Evolutionary conservation across 306 rosid species (phyloP).

Genomic region (Sechiopsis laciniata): DNA sequence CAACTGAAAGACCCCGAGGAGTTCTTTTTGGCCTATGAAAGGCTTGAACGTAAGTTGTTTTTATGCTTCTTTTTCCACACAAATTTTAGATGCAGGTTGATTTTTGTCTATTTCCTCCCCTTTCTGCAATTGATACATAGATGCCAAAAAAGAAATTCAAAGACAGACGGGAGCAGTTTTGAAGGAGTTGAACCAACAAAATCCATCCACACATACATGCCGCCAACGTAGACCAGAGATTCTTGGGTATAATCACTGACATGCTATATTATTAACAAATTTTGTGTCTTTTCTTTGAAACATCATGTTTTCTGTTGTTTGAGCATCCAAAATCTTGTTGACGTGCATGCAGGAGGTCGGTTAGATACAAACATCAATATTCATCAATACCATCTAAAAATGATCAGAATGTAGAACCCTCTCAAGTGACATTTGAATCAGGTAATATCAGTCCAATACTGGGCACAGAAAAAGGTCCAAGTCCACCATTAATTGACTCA

Average conservation of each 20-base stretch:
- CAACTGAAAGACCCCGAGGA: slow-evolving; percentile 53
- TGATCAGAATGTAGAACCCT: slow-evolving; percentile 31
- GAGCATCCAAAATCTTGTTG: slow-evolving; percentile 27
- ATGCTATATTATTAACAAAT: slow-evolving; percentile 15
- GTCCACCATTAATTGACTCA: slow-evolving; percentile 26
- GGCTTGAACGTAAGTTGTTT: slow-evolving; percentile 51
- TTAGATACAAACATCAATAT: slow-evolving; percentile 55
- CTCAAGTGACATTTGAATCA: slow-evolving; percentile 46
- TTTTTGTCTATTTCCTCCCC: slow-evolving; percentile 5
- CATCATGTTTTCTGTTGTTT: slow-evolving; percentile 13
- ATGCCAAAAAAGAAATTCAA: slow-evolving; percentile 65
- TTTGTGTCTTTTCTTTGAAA: slow-evolving; percentile 10
- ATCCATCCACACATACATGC: slow-evolving; percentile 34
- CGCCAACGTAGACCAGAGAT: slow-evolving; percentile 68
- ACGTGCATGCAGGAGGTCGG: slow-evolving; percentile 42
- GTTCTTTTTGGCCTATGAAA: slow-evolving; percentile 57
- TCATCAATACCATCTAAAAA: slow-evolving; percentile 27
- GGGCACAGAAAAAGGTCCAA: slow-evolving; percentile 27
- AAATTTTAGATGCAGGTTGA: slow-evolving; percentile 8
- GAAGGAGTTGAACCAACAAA: slow-evolving; percentile 36
- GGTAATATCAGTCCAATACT: slow-evolving; percentile 26
- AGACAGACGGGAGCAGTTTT: slow-evolving; percentile 45
- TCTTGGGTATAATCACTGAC: slow-evolving; percentile 34
- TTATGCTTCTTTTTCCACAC: slow-evolving; percentile 14
- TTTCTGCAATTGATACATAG: slow-evolving; percentile 38